phyloP scores from a whole-genome alignment of 2,329 filamentous ascomycete species.

The Sclerotiophoma versabilis region DNA sequence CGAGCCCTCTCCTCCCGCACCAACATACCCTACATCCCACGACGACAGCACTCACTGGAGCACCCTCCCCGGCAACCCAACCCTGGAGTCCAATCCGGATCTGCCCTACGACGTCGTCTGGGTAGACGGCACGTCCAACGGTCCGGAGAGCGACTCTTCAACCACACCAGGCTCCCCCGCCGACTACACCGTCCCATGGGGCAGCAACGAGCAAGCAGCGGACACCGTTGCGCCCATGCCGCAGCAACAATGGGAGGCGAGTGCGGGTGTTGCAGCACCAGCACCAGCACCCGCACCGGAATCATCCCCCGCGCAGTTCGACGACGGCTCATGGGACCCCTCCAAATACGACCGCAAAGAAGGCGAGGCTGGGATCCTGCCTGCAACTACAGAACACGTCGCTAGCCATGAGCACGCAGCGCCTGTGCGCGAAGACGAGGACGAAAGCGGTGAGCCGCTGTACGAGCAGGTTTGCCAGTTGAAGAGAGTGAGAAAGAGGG shows the following conservation, averaged over 20 bases:
- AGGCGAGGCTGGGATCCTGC: background rate
- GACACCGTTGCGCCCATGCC: background rate
- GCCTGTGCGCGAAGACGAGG: background rate
- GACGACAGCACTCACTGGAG: background rate
- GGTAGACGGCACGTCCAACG: slow-evolving; percentile 22
- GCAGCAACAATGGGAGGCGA: background rate
- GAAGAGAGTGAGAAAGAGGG: background rate
- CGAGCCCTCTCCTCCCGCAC: background rate
- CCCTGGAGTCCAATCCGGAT: slow-evolving; percentile 1
- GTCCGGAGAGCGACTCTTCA: slow-evolving; percentile 5
- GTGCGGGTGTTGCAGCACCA: background rate
- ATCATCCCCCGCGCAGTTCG: background rate
- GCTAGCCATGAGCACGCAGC: background rate
- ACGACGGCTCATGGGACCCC: slow-evolving; percentile 7
- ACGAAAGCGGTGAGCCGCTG: background rate
- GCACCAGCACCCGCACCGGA: background rate
- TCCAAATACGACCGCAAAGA: slow-evolving; percentile 1
- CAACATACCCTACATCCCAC: background rate
- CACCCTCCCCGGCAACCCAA: slow-evolving; percentile 5
- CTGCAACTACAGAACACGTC: background rate
- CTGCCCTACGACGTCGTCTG: slow-evolving; percentile 23
- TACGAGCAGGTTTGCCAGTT: background rate
- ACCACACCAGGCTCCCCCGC: slow-evolving; percentile 16
- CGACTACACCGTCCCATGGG: slow-evolving; percentile 10
- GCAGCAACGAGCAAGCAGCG: background rate